Percentiles rank a stretch among this genome's conserved stretches.
Evolutionary conservation across 495 filamentous ascomycete species (phyloP).

Genomic region (Pseudomonodictys pantanalensis): DNA sequence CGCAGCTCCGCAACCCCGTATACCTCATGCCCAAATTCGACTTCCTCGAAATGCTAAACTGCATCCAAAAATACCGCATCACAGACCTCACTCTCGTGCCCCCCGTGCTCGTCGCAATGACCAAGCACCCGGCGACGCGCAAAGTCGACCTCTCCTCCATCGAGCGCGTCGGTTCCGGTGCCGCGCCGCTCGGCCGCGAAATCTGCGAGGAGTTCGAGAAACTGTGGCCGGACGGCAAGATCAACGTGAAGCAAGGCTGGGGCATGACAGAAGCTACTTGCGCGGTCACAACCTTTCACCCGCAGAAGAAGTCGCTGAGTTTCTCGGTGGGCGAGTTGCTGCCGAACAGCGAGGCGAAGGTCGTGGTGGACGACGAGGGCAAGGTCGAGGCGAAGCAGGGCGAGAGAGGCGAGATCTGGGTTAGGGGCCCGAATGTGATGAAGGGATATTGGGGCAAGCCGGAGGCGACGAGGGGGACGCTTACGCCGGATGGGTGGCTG

Average conservation of each 20-base stretch:
- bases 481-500: slow-evolving; percentile 42
- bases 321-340: slow-evolving; percentile 64
- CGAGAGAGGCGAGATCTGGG: slow-evolving; percentile 41
- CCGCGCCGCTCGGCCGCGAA: slow-evolving; percentile 51
- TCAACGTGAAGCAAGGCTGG: slow-evolving; percentile 72
- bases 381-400: slow-evolving; percentile 32
- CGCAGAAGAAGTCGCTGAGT: slow-evolving; percentile 39
- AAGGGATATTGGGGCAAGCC: slow-evolving; percentile 44
- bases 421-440: slow-evolving; percentile 43
- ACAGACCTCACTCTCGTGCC: slow-evolving; percentile 62
- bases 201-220: slow-evolving; percentile 57
- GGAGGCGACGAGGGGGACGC: slow-evolving; percentile 40
- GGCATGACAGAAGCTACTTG: slow-evolving; percentile 82
- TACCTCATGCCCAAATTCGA: slow-evolving; percentile 76
- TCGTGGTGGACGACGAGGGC: slow-evolving; percentile 50
- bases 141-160: slow-evolving; percentile 70
- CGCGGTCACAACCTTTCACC: slow-evolving; percentile 59
- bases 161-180: slow-evolving; percentile 55
- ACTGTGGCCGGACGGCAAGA: slow-evolving; percentile 53
- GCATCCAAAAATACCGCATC: slow-evolving; percentile 66
- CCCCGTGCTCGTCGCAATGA: slow-evolving; percentile 68
- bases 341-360: slow-evolving; percentile 64
- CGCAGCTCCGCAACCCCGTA: no score
- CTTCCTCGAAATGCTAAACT: slow-evolving; percentile 65
- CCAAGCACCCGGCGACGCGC: slow-evolving; percentile 62